Conservation (phyloP, 345 rosid species). For the Eucalyptus grandis region DNA sequence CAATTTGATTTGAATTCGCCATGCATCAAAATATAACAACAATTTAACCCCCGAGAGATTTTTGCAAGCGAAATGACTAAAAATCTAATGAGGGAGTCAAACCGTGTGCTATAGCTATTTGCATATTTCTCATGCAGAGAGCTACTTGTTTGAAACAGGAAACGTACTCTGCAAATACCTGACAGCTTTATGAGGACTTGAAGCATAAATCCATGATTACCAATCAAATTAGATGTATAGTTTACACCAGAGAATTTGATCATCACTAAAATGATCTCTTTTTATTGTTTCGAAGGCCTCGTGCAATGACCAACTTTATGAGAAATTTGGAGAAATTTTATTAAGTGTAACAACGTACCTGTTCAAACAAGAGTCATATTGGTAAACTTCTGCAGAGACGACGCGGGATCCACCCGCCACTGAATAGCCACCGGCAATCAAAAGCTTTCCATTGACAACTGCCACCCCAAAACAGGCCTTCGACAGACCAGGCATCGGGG, state of each 20-base stretch:
- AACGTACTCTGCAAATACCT: background rate
- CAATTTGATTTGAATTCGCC: background rate
- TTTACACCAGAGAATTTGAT: background rate
- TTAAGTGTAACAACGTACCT: conserved; percentile 27
- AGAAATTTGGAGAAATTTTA: background rate
- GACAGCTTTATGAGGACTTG: background rate
- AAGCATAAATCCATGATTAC: background rate
- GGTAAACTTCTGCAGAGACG: conserved; percentile 61
- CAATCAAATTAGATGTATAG: background rate
- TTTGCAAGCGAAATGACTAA: background rate
- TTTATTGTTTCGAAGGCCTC: background rate
- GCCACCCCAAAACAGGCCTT: conserved; percentile 69
- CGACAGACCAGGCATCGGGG: conserved; percentile 65
- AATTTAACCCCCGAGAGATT: background rate
- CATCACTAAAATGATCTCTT: background rate
- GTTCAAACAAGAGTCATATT: conserved; percentile 77
- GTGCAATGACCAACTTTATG: background rate
- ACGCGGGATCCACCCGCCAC: conserved; percentile 27
- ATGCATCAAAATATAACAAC: background rate
- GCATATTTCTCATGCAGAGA: background rate
- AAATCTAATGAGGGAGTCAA: background rate
- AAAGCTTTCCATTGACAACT: conserved; percentile 64
- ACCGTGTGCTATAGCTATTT: background rate
- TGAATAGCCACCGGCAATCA: conserved; percentile 66
- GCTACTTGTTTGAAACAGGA: background rate